Percentiles rank a stretch among this genome's conserved stretches.
Conservation (phyloP, 345 rosid species). For the Populus deltoides region DNA sequence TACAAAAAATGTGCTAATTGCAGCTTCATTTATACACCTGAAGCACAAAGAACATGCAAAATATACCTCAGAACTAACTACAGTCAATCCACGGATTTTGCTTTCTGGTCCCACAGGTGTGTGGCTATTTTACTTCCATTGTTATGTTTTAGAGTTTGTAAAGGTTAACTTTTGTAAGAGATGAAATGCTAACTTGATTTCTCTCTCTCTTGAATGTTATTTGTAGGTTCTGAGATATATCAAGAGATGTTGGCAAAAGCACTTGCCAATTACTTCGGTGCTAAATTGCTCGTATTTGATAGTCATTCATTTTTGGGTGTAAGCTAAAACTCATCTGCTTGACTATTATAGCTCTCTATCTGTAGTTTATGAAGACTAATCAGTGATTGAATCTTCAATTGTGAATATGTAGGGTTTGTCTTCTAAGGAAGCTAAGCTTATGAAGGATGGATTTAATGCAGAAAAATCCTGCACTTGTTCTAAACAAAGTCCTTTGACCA, state of each 20-base stretch:
- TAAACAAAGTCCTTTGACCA: constrained; percentile 41
- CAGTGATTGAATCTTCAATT: constrained; percentile 22
- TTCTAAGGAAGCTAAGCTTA: constrained; percentile 71
- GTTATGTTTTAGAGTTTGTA: not conserved
- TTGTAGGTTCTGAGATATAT: constrained; percentile 84
- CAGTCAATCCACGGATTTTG: constrained; percentile 79
- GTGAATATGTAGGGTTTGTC: constrained; percentile 57
- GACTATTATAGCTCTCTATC: constrained; percentile 7
- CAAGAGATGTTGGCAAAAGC: constrained; percentile 92
- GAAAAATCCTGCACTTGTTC: constrained; percentile 53
- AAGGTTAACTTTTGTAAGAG: not conserved
- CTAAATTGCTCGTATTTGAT: constrained; percentile 84
- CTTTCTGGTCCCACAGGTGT: constrained; percentile 93
- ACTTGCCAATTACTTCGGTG: constrained; percentile 72
- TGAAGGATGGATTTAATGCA: constrained; percentile 58
- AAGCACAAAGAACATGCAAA: constrained; percentile 71
- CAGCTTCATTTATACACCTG: constrained; percentile 79
- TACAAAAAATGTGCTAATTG: constrained; percentile 71
- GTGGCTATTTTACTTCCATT: constrained; percentile 13
- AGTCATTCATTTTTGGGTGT: constrained; percentile 75
- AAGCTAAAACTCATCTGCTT: constrained; percentile 34
- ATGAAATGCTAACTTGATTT: constrained; percentile 13
- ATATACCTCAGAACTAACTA: constrained; percentile 63
- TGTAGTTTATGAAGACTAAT: constrained; percentile 1
- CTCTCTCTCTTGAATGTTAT: constrained; percentile 9